Percentiles rank a stretch among this genome's conserved stretches.
Conservation (phyloP, 2,329 filamentous ascomycete genomes). For the Eurotiales sp. region DNA sequence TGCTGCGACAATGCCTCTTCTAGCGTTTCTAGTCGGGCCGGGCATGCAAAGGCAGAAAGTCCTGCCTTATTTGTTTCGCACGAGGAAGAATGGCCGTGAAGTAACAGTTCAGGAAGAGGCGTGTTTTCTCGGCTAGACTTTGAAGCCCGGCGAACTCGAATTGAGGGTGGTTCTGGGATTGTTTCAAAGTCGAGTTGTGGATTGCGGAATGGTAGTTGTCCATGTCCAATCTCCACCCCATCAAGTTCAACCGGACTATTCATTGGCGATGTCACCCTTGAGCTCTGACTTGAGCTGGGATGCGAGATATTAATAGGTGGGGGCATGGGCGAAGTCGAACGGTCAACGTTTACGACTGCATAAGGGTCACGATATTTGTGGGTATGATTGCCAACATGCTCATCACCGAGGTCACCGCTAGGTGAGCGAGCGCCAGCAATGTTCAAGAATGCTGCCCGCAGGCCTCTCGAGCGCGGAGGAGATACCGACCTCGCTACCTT, state of each 20-base stretch:
- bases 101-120: slow-evolving; percentile 20
- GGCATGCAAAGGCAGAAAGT: slow-evolving; percentile 5
- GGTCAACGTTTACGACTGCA: background rate
- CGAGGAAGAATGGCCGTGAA: slow-evolving; percentile 13
- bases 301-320: slow-evolving; percentile 3
- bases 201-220: slow-evolving; percentile 19
- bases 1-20: slow-evolving; percentile 18
- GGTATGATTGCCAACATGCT: slow-evolving; percentile 9
- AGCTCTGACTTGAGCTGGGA: slow-evolving; percentile 15
- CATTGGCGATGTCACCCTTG: slow-evolving; percentile 12
- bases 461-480: slow-evolving; percentile 32
- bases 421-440: slow-evolving; percentile 26
- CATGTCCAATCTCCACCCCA: slow-evolving; percentile 4
- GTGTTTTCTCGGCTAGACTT: slow-evolving; percentile 23
- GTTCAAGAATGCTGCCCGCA: slow-evolving; percentile 36
- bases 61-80: slow-evolving; percentile 2
- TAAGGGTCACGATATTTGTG: background rate
- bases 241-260: slow-evolving; percentile 5
- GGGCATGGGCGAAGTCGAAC: background rate
- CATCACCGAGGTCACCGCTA: slow-evolving; percentile 13
- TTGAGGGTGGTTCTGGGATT: slow-evolving; percentile 23
- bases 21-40: slow-evolving; percentile 18
- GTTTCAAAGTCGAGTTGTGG: slow-evolving; percentile 14
- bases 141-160: slow-evolving; percentile 36
- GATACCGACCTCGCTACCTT: slow-evolving; percentile 35